Base-by-base conservation (phyloP, 1,139 yeast species). In the Hansenula lynferdii region DNA sequence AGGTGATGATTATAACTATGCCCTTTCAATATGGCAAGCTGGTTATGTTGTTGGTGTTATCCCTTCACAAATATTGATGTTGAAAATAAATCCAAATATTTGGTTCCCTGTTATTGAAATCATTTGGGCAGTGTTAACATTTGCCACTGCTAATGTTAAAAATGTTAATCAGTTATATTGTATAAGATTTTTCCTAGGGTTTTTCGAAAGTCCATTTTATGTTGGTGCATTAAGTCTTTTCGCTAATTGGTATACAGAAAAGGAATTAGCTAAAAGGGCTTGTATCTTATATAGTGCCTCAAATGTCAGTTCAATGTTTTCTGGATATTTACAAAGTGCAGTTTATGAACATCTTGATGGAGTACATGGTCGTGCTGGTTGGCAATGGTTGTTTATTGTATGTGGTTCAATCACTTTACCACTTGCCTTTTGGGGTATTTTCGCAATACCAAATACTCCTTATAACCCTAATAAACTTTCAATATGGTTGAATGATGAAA, bases 341-440 rank as follows among this genome's bases (percentile, higher is more conserved):
- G 75, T 77, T 39, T 73, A 64, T 48, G 59, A 69, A 43, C 53
- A 65, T 33, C 57, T 82, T 49, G 68, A 71, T 41, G 81, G 80
- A 32, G 62, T 58, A 8, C 62, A 61, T 33, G 87, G 86, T 4
- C 56, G 75, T 28, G 71, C 70, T 9, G 79, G 86, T 23, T 84
- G 92, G 92, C 73, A 80, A 58, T 84, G 92, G 92, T 75, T 82
- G 58, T 84, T 80, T 53, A 73, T 84, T 38, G 70, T 84, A 39
- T 87, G 83, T 57, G 86, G 87, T 23, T 61, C 78, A 31, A 67
- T 80, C 31, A 77, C 87, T 1, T 49, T 80, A 35, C 72, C 72
- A 5, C 18, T 37, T 12, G 22, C 32, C 8, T 37, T 70, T 77
- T 43, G 76, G 75, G 25, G 77, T 89, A 0, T 71, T 77, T 50